Percentiles rank a stretch among this genome's conserved stretches.
Evolutionary conservation across 805 yeast species (phyloP).

Genomic region (Kodamaea nitidulidarum): DNA sequence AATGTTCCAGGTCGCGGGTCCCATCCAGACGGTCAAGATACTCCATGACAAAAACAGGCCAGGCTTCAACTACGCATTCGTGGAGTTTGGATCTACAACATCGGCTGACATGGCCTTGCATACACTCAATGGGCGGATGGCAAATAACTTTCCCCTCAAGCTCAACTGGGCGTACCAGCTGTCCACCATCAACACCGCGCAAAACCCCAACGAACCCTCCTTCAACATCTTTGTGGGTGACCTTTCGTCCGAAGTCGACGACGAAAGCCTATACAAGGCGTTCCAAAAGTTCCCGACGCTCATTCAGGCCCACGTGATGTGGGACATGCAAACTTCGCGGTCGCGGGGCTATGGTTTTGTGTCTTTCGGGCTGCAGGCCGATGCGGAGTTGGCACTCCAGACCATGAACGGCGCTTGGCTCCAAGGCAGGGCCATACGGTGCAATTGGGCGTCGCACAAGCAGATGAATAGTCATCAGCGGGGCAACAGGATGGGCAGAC

Average conservation of each 20-base stretch:
- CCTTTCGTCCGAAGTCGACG: slow-evolving; percentile 75
- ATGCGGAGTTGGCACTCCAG: slow-evolving; percentile 70
- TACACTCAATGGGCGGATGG: slow-evolving; percentile 53
- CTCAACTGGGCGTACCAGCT: slow-evolving; percentile 86
- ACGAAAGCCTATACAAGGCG: slow-evolving; percentile 58
- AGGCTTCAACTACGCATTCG: slow-evolving; percentile 78
- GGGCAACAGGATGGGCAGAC: slow-evolving; percentile 8
- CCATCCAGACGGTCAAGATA: slow-evolving; percentile 62
- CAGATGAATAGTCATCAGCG: slow-evolving; percentile 23
- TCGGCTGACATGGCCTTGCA: slow-evolving; percentile 62
- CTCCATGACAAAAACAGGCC: slow-evolving; percentile 70
- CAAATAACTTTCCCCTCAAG: slow-evolving; percentile 54
- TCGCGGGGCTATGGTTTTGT: slow-evolving; percentile 92
- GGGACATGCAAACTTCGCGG: slow-evolving; percentile 94
- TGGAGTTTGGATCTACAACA: slow-evolving; percentile 59
- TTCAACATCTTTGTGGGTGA: slow-evolving; percentile 85
- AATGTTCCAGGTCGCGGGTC: slow-evolving; percentile 58
- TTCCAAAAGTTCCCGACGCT: slow-evolving; percentile 58
- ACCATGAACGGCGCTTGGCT: slow-evolving; percentile 71
- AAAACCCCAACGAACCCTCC: slow-evolving; percentile 41
- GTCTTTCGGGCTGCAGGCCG: slow-evolving; percentile 59
- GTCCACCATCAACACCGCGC: slow-evolving; percentile 52
- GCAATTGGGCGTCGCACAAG: slow-evolving; percentile 86
- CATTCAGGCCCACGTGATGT: slow-evolving; percentile 88
- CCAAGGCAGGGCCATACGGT: slow-evolving; percentile 72